Evolutionary conservation across 352 stramenopile species (phyloP).

Genomic region (Phytophthora quininea): DNA sequence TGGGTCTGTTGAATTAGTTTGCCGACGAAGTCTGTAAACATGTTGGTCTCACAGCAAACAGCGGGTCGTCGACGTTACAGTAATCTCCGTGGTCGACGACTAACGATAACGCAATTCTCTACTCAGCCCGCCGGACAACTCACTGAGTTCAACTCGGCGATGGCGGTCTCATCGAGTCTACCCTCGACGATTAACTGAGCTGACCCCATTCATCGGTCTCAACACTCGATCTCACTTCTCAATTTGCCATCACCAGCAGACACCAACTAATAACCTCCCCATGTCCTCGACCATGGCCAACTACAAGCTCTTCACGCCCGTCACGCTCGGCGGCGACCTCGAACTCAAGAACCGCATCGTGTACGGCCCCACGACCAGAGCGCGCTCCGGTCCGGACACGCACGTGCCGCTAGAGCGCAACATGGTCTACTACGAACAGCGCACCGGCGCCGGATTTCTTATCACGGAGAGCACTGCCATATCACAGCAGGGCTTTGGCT

Average conservation of each 20-base stretch:
- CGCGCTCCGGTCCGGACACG: constrained; percentile 2
- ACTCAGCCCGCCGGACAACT: too few species aligned
- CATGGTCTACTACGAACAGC: constrained; percentile 38
- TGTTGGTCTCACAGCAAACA: too few species aligned
- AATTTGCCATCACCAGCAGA: constrained; percentile 4
- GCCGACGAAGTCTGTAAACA: too few species aligned
- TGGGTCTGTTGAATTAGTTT: too few species aligned
- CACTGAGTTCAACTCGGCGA: neutral
- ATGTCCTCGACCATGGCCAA: constrained; percentile 7
- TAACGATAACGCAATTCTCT: too few species aligned
- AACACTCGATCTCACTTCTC: neutral
- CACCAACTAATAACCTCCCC: neutral
- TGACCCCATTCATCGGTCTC: neutral
- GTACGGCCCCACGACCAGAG: constrained; percentile 32
- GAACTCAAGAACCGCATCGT: constrained; percentile 43
- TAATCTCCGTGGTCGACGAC: too few species aligned
- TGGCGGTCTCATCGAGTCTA: neutral
- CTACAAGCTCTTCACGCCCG: constrained; percentile 37
- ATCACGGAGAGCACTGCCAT: constrained; percentile 40
- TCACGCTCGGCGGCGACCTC: constrained; percentile 19
- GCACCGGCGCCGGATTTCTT: constrained; percentile 36
- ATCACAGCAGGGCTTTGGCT: constrained; percentile 18
- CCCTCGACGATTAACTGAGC: neutral
- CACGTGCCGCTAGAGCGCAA: constrained; percentile 18
- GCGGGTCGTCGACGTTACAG: too few species aligned